Evolutionary conservation across 1,139 yeast genomes (phyloP), one percentile per base, ranked within the genome.

Genomic region (Nakaseomyces bracarensis): DNA sequence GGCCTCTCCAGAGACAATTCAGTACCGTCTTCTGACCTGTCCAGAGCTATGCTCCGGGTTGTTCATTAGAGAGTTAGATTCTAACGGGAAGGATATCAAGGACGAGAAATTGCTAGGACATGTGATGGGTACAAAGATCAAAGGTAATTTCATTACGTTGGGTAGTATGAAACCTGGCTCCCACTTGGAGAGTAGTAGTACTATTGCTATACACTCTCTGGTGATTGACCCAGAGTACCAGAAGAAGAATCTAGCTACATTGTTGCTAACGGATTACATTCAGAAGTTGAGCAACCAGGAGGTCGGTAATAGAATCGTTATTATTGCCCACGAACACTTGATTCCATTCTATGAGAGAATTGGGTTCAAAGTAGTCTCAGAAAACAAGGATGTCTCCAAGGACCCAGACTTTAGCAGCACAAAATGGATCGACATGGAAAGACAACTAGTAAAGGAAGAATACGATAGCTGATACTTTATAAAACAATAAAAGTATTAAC

Each of bases 21-120:
- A 67, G 49, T 89, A 84, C 66, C 72, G 96, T 53, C 69, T 91
- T 50, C 72, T 74, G 2, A 77, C 70, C 3, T 87, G 96, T 60
- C 97, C 97, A 9, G 98, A 91, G 61, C 72, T 91, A 47, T 79
- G 93, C 51, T 77, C 89, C 4, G 97, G 97, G 1, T 70, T 91
- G 46, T 89, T 89, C 56, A 70, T 83, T 41, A 74, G 96, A 58
- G 79, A 77, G 45, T 84, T 79, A 62, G 59, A 59, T 38, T 57
- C 58, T n/a, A 54, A 51, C 14, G 36, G 36, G 4, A 64, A 60
- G 21, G 67, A 63, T 11, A 54, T 58, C 60, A 33, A 69, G 64
- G 50, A 69, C 44, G 96, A 89, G 64, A 74, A 72, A 13, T 70
- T 91, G 47, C 77, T 91, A 50, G 97, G 89, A 8, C 95, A 85